Conservation (phyloP, 371 early-diverging fungal species). For the Zychaea mexicana region DNA sequence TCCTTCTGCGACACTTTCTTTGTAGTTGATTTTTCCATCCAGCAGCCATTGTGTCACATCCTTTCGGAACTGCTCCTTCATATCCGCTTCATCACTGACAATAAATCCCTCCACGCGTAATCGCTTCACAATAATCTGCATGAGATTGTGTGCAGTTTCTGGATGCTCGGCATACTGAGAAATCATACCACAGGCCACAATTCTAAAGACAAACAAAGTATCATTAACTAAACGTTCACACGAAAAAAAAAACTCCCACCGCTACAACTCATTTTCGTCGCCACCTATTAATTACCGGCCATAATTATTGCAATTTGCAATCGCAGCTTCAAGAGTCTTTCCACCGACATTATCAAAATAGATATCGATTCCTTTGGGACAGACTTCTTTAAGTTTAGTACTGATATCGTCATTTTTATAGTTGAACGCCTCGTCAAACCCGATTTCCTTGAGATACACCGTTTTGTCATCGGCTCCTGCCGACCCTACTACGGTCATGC, state of each 20-base stretch:
- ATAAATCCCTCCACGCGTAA: constrained; percentile 68
- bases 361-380: constrained; percentile 75
- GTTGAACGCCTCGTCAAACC: constrained; percentile 82
- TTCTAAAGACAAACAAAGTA: constrained; percentile 20
- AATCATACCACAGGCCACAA: constrained; percentile 68
- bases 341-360: constrained; percentile 80
- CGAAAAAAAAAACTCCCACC: no score
- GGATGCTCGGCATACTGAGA: constrained; percentile 62
- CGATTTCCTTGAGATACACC: constrained; percentile 60
- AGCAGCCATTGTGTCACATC: constrained; percentile 67
- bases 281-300: constrained; percentile 29
- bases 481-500: constrained; percentile 76
- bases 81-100: constrained; percentile 54
- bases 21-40: constrained; percentile 69
- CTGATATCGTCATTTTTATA: constrained; percentile 69
- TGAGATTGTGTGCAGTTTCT: constrained; percentile 30
- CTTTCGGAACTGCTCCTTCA: constrained; percentile 55
- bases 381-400: constrained; percentile 44
- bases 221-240: background rate
- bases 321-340: constrained; percentile 64
- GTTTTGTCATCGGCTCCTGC: constrained; percentile 84
- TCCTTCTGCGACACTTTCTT: constrained; percentile 69
- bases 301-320: constrained; percentile 49
- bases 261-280: background rate
- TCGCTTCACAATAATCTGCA: constrained; percentile 38